Evolutionary conservation across 2,329 filamentous ascomycete species (phyloP).

Genomic region (Alternaria triticina): DNA sequence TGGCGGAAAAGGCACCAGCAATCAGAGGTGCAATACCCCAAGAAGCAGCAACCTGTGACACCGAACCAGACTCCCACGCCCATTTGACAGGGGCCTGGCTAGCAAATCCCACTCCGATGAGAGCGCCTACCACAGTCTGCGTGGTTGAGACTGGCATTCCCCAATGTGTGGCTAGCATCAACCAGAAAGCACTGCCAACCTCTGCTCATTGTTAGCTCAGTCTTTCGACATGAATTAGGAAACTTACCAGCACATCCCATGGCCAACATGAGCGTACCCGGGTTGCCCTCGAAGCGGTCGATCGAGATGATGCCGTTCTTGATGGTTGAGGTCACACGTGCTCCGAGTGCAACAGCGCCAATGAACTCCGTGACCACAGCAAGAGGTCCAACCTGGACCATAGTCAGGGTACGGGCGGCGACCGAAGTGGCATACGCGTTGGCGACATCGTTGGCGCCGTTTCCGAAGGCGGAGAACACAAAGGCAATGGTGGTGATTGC

Average conservation of each 20-base stretch:
- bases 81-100: conserved; percentile 29
- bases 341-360: conserved; percentile 60
- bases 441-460: conserved; percentile 60
- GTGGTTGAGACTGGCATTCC: conserved; percentile 68
- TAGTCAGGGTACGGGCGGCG: conserved; percentile 59
- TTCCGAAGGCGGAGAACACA: conserved; percentile 45
- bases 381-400: conserved; percentile 59
- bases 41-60: conserved; percentile 50
- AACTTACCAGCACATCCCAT: conserved; percentile 68
- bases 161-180: conserved; percentile 6
- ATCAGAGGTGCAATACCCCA: conserved; percentile 59
- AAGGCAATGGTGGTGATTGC: conserved; percentile 50
- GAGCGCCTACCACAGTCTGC: conserved; percentile 65
- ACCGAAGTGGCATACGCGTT: conserved; percentile 60
- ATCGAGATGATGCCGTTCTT: conserved; percentile 65
- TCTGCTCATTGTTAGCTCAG: neutral
- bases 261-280: conserved; percentile 63
- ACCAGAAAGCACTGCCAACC: conserved; percentile 30
- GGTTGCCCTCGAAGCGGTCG: conserved; percentile 54
- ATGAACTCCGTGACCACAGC: conserved; percentile 59
- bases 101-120: conserved; percentile 66
- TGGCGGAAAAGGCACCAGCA: conserved; percentile 55
- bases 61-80: conserved; percentile 33
- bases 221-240: conserved; percentile 47
- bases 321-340: conserved; percentile 66